These are phyloP conservation scores for Eutypa lata DNA, from an alignment of 2,329 filamentous ascomycete genomes.

Conservation along the genomic window DNA sequence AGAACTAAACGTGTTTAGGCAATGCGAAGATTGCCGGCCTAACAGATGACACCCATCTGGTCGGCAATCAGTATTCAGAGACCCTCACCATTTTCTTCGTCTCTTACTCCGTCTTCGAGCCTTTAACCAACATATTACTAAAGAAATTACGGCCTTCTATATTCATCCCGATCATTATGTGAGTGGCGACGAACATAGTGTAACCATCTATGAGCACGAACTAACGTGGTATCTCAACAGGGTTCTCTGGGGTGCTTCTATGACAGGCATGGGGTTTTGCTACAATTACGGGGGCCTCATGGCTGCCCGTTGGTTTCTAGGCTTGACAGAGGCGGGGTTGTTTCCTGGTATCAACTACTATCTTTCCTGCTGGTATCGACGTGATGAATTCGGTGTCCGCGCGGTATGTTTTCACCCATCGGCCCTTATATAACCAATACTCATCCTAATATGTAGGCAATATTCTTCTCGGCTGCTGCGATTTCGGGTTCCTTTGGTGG, in stretches of 20 bases:
- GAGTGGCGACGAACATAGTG: slow-evolving; percentile 30
- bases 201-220: slow-evolving; percentile 2
- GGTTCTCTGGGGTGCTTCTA: slow-evolving; percentile 63
- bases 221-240: slow-evolving; percentile 32
- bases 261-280: slow-evolving; percentile 68
- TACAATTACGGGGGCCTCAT: slow-evolving; percentile 62
- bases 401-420: slow-evolving; percentile 37
- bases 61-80: slow-evolving; percentile 65
- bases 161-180: slow-evolving; percentile 82
- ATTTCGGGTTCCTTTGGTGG: slow-evolving; percentile 76
- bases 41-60: slow-evolving; percentile 56
- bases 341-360: slow-evolving; percentile 79
- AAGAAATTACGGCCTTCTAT: slow-evolving; percentile 73
- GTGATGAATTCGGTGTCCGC: slow-evolving; percentile 75
- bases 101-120: slow-evolving; percentile 77
- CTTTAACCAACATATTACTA: slow-evolving; percentile 74
- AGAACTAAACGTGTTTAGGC: slow-evolving; percentile 7
- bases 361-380: slow-evolving; percentile 79
- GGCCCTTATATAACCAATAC: background rate
- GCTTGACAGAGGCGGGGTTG: slow-evolving; percentile 70
- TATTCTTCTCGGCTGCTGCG: slow-evolving; percentile 82
- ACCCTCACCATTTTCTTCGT: slow-evolving; percentile 83
- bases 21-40: slow-evolving; percentile 64
- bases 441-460: slow-evolving; percentile 42
- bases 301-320: slow-evolving; percentile 68